phyloP scores from a whole-genome alignment of 805 yeast genomes.

The Wickerhamiella qilinensis region DNA sequence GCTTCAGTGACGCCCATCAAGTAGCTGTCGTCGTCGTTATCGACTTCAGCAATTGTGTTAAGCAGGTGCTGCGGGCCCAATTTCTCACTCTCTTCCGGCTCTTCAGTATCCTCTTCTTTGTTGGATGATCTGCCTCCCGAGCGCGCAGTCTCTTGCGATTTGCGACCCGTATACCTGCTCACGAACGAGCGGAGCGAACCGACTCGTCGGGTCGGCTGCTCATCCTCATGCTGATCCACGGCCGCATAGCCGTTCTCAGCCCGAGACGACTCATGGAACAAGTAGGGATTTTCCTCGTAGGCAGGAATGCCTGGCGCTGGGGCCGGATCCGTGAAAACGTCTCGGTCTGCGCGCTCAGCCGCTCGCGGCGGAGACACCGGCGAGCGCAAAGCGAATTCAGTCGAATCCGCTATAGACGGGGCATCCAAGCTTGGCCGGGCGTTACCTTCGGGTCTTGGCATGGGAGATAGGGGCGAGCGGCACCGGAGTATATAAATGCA shows the following conservation, averaged over 20 bases:
- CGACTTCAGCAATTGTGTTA: slow-evolving; percentile 12
- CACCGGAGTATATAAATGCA: no score
- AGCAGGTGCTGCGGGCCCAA: slow-evolving; percentile 8
- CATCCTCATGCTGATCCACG: neutral
- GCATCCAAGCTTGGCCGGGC: neutral
- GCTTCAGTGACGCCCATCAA: slow-evolving; percentile 13
- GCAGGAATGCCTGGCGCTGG: neutral
- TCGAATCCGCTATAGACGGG: neutral
- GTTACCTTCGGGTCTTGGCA: no score
- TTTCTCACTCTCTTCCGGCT: neutral
- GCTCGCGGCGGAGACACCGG: neutral
- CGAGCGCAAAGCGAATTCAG: neutral
- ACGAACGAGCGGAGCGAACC: neutral
- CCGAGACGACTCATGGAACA: neutral
- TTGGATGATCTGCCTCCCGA: neutral
- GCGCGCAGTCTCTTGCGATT: neutral
- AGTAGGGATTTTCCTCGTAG: neutral
- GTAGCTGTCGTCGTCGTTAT: slow-evolving; percentile 9
- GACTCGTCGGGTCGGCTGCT: neutral
- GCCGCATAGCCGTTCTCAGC: neutral
- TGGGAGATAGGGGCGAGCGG: no score
- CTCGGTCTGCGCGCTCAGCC: neutral
- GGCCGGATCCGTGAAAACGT: no score
- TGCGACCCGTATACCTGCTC: neutral
- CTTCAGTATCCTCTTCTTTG: slow-evolving; percentile 5